Evolutionary conservation across 495 filamentous ascomycete genomes (phyloP), one percentile per base, ranked within the genome.

Genomic region (Talaromyces trachyspermus): DNA sequence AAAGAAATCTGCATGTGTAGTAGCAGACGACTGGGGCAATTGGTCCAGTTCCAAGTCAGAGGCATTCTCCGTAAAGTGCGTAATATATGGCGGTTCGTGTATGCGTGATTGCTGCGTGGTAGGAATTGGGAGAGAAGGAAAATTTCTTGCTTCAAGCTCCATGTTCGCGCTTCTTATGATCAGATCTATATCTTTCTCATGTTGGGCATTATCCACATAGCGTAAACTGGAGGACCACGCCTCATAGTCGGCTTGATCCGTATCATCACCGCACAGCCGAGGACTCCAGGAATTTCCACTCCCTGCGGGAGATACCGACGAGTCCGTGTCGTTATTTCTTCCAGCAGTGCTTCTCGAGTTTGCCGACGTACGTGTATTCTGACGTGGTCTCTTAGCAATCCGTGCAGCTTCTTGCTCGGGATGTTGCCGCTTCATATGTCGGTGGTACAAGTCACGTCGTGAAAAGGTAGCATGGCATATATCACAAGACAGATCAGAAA

Each of bases 351-450:
- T 6, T 12, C 27, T 39, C n/a, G n/a, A n/a, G n/a, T n/a, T n/a
- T n/a, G n/a, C n/a, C n/a, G n/a, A n/a, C n/a, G n/a, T n/a, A n/a
- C n/a, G n/a, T n/a, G n/a, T n/a, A 35, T 51, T 41, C 3, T 29
- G 43, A 15, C 49, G 48, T 22, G 27, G 11, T 33, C 43, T 53
- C 15, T 56, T 63, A 5, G 47, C 25, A 14, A 39, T 17, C 11
- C 46, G 49, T 35, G 38, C 39, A 1, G 55, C 38, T 17, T 58
- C 48, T 10, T 63, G 53, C 14, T 65, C 61, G 4, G 61, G 58
- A 19, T 65, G 61, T 35, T 65, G 64, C 17, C 62, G 59, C 49
- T 61, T 66, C 58, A 66, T 62, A 44, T 67, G 64, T 1, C 62
- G 58, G 49, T 50, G 48, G 3, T 56, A 56, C n/a, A 67, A 37